Percentiles rank a stretch among this genome's conserved stretches.
phyloP scores from a whole-genome alignment of 441 rosid species.

The Isatis lusitanica region DNA sequence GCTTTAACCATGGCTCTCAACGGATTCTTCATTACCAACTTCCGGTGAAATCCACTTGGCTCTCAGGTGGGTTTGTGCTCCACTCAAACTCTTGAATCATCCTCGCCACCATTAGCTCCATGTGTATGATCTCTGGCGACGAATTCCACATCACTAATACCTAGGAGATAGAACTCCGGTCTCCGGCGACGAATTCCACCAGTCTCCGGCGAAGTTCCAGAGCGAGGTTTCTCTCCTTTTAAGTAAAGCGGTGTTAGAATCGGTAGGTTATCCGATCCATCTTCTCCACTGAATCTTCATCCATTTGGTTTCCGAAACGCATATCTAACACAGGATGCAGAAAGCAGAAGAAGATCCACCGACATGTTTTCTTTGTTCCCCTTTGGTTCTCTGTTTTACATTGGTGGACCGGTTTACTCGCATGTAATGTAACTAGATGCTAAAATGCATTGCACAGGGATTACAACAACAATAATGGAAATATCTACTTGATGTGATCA shows the following conservation, averaged over 20 bases:
- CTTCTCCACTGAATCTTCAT: constrained; percentile 53
- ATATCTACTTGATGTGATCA: background rate
- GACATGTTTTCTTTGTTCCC: background rate
- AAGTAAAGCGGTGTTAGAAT: constrained; percentile 63
- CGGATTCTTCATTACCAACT: constrained; percentile 74
- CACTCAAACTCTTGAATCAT: constrained; percentile 93
- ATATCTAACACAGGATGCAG: constrained; percentile 52
- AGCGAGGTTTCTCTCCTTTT: too few relatives aligned
- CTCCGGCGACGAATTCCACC: constrained; percentile 48
- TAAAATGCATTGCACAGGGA: background rate
- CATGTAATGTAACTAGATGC: background rate
- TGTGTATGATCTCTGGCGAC: constrained; percentile 58
- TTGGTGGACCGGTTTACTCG: background rate
- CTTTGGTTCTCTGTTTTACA: background rate
- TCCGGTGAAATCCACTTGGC: constrained; percentile 57
- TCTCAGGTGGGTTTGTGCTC: constrained; percentile 41
- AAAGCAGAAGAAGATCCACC: constrained; percentile 38
- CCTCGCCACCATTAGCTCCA: too few relatives aligned
- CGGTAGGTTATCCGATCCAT: constrained; percentile 62
- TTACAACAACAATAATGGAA: background rate
- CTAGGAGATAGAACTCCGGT: too few relatives aligned
- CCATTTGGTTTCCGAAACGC: constrained; percentile 78
- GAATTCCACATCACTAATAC: too few relatives aligned
- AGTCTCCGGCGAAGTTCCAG: constrained; percentile 56
- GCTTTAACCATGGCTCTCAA: constrained; percentile 61